These are phyloP conservation scores for Wickerhamiella dianesei DNA, from an alignment of 805 yeast species.

Conservation along the genomic window DNA sequence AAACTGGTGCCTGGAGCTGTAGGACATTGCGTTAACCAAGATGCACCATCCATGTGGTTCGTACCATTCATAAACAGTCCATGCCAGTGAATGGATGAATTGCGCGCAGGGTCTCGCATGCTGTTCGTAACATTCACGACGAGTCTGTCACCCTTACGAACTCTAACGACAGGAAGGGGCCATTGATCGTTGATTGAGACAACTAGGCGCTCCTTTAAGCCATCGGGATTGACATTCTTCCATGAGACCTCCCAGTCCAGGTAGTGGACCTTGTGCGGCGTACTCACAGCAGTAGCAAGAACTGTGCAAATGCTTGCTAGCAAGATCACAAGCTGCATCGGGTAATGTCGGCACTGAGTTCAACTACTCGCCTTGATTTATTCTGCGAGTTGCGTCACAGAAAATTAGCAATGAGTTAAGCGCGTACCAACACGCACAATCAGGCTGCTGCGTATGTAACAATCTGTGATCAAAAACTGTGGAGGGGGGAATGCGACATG, in stretches of 20 bases:
- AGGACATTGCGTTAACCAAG: slow-evolving; percentile 80
- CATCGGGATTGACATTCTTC: slow-evolving; percentile 41
- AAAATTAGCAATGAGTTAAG: background rate
- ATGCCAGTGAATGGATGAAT: slow-evolving; percentile 83
- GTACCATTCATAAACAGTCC: slow-evolving; percentile 76
- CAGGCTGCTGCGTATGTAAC: background rate
- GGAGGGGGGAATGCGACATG: too few relatives aligned
- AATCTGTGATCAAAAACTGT: background rate
- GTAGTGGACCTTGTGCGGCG: background rate
- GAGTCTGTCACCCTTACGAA: slow-evolving; percentile 67
- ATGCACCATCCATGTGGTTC: slow-evolving; percentile 81
- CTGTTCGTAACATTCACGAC: slow-evolving; percentile 64
- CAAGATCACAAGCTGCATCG: background rate
- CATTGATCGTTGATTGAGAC: slow-evolving; percentile 53
- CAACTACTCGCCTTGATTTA: too few relatives aligned
- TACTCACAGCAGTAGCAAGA: background rate
- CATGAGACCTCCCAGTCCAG: slow-evolving; percentile 25
- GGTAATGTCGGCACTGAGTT: background rate
- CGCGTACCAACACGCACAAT: background rate
- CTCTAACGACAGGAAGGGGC: slow-evolving; percentile 77
- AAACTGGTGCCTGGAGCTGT: slow-evolving; percentile 63
- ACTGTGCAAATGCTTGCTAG: background rate
- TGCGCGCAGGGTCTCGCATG: slow-evolving; percentile 37
- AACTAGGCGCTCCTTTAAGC: slow-evolving; percentile 35
- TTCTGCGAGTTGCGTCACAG: too few relatives aligned